Evolutionary conservation across 2,329 filamentous ascomycete species (phyloP).

Genomic region (Colletotrichum filicis): DNA sequence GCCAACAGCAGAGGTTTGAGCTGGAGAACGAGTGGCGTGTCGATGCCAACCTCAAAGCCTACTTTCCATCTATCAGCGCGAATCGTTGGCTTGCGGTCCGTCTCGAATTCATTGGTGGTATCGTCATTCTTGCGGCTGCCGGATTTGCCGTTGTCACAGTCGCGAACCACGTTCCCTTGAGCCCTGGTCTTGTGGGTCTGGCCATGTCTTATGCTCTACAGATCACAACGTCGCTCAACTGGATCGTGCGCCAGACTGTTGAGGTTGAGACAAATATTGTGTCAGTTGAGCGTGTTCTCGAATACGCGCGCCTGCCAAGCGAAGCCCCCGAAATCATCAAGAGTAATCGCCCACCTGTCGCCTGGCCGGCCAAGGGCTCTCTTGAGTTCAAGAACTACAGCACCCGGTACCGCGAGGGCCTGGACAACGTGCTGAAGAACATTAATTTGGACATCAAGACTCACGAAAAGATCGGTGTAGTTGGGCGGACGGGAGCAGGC

Average conservation of each 20-base stretch:
- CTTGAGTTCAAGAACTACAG: constrained; percentile 95
- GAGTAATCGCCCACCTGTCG: constrained; percentile 84
- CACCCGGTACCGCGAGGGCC: constrained; percentile 87
- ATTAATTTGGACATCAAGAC: constrained; percentile 93
- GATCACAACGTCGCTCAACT: constrained; percentile 97
- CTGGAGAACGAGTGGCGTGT: constrained; percentile 98
- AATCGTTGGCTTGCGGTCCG: constrained; percentile 95
- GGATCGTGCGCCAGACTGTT: constrained; percentile 98
- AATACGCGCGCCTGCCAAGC: constrained; percentile 90
- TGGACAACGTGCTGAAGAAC: constrained; percentile 94
- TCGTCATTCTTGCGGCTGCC: constrained; percentile 91
- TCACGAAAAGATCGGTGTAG: constrained; percentile 97
- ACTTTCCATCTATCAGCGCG: constrained; percentile 94
- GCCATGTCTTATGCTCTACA: constrained; percentile 97
- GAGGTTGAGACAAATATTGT: constrained; percentile 99
- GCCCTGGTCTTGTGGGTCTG: constrained; percentile 84
- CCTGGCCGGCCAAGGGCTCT: constrained; percentile 90
- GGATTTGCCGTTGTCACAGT: constrained; percentile 86
- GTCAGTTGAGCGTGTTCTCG: constrained; percentile 95
- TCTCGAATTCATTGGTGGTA: constrained; percentile 92
- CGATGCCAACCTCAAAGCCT: constrained; percentile 92
- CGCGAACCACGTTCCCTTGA: constrained; percentile 70
- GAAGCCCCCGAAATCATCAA: constrained; percentile 96
- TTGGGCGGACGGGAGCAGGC: constrained; percentile 94
- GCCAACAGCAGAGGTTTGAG: constrained; percentile 87